These are phyloP conservation scores for Stentor roeselii DNA, from an alignment of 73 alveolate genomes.

Conservation along the genomic window DNA sequence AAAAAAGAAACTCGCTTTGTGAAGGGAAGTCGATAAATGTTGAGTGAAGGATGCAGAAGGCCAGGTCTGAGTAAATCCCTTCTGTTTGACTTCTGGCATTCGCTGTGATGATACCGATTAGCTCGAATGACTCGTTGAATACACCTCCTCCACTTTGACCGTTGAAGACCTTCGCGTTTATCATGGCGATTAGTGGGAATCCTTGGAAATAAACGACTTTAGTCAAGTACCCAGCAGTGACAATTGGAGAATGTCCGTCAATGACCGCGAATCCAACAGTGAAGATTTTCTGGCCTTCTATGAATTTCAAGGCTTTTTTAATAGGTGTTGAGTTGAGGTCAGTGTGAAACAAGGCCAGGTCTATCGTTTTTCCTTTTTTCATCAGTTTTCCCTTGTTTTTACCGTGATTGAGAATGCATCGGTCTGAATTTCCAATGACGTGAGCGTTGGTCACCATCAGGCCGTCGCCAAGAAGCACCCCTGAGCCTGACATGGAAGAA, in stretches of 20 bases:
- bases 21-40: neutral
- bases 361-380: neutral
- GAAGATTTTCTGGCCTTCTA: neutral
- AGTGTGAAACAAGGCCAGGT: neutral
- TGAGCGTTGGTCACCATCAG: neutral
- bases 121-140: neutral
- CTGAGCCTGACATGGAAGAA: neutral
- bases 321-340: neutral
- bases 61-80: neutral
- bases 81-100: neutral
- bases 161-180: neutral
- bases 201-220: neutral
- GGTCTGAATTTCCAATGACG: neutral
- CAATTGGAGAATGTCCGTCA: neutral
- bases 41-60: neutral
- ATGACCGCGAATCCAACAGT: constrained; percentile 13
- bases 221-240: neutral
- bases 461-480: neutral
- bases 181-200: neutral
- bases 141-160: constrained; percentile 21
- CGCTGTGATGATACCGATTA: neutral
- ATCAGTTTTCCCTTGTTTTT: neutral
- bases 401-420: no score
- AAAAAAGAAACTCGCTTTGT: no score
- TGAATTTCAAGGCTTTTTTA: neutral